A percentile compares a stretch with the other conserved stretches of the same genome.
phyloP scores from a whole-genome alignment of 2,329 filamentous ascomycete genomes.

The Penicillium decumbens region DNA sequence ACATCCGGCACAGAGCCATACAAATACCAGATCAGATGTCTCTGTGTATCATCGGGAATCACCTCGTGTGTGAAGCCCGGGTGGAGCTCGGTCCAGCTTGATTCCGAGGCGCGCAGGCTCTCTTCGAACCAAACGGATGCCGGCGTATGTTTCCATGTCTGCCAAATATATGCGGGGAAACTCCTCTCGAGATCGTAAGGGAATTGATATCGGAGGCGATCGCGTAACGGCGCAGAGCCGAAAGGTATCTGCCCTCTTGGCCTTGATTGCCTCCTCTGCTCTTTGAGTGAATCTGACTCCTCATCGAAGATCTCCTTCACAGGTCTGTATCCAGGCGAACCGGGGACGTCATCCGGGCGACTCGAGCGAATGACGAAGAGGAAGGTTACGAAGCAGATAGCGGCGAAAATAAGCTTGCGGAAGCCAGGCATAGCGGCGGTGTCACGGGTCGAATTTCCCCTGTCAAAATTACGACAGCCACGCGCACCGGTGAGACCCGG shows the following conservation, averaged over 20 bases:
- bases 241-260: constrained; percentile 44
- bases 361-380: constrained; percentile 65
- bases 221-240: constrained; percentile 67
- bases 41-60: constrained; percentile 82
- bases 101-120: constrained; percentile 74
- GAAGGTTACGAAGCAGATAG: constrained; percentile 63
- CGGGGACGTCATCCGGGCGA: constrained; percentile 43
- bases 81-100: constrained; percentile 81
- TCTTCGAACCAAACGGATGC: constrained; percentile 69
- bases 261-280: constrained; percentile 11
- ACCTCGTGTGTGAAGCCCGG: constrained; percentile 94
- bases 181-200: constrained; percentile 83
- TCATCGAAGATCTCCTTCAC: constrained; percentile 24
- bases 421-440: constrained; percentile 65
- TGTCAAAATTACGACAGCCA: constrained; percentile 8
- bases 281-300: constrained; percentile 15
- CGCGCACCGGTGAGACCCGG: constrained; percentile 7
- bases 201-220: constrained; percentile 86
- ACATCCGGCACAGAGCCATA: constrained; percentile 80
- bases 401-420: constrained; percentile 67
- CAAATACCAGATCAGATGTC: constrained; percentile 75
- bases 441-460: constrained; percentile 1
- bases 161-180: constrained; percentile 98
- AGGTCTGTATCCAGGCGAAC: constrained; percentile 22
- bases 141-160: constrained; percentile 92